Conservation (phyloP, 2,329 filamentous ascomycete genomes). For the Hymenoscyphus infarciens region DNA sequence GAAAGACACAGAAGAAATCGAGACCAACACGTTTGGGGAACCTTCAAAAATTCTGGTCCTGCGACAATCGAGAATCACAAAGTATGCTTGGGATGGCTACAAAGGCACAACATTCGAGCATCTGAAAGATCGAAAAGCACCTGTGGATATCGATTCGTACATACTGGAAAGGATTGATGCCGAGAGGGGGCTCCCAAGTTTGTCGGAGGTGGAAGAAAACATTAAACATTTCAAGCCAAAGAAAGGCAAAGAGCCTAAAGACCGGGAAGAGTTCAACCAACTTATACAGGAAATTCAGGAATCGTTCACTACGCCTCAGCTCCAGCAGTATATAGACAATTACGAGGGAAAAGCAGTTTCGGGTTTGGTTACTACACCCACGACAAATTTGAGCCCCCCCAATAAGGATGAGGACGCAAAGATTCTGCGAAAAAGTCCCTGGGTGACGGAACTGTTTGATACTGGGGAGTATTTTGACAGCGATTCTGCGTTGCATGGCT, state of each 20-base stretch:
- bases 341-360: conserved; percentile 11
- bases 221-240: conserved; percentile 31
- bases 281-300: conserved; percentile 29
- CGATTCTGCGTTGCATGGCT: conserved; percentile 26
- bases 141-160: conserved; percentile 27
- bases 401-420: conserved; percentile 1
- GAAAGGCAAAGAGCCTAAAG: conserved; percentile 16
- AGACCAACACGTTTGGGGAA: conserved; percentile 26
- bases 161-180: conserved; percentile 30
- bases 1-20: conserved; percentile 25
- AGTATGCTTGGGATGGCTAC: conserved; percentile 12
- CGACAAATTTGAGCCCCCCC: neutral
- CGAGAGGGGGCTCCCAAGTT: conserved; percentile 30
- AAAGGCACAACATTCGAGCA: neutral
- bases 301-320: conserved; percentile 32
- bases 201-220: conserved; percentile 31
- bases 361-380: neutral
- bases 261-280: conserved; percentile 29
- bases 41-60: conserved; percentile 33
- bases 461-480: conserved; percentile 25
- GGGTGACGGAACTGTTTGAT: conserved; percentile 30
- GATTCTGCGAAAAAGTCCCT: conserved; percentile 27
- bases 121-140: neutral
- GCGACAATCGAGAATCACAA: conserved; percentile 27
- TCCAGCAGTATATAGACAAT: conserved; percentile 30